Base-by-base conservation (phyloP, 306 rosid genomes). In the Vicia faba region DNA sequence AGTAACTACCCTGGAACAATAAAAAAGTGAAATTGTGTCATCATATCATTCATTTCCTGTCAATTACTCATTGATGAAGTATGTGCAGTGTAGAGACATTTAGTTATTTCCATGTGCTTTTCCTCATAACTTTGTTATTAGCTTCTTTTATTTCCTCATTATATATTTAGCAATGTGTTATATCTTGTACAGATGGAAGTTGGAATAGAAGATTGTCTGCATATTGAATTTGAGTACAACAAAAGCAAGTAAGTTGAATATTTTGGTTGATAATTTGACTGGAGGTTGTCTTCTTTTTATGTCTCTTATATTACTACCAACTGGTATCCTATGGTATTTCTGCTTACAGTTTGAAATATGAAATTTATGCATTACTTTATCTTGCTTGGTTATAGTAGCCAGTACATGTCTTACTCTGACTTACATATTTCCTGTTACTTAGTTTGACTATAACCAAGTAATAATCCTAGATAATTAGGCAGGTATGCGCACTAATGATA, bases 171-270 rank as follows among this genome's bases (percentile, higher is more conserved):
- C 49, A 55, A 74, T 44, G 46, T 62, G 39, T 64, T 57, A 36
- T 70, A 40, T 26, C 57, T 71, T 75, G 64, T 71, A 78, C 89
- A 93, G 99, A 90, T 93, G 99, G 99, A 93, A 81, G 99, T 93
- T 58, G 99, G 99, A 62, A 93, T 93, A 55, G 99, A 93, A 82
- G 99, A 93, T 84, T 93, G 99, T 78, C 91, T 93, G 39, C 99
- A 93, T 76, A 93, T 93, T 44, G 98, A 93, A 78, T 93, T 93
- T 6, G 98, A 93, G 82, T 93, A 93, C 80, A 93, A 93, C 85
- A 93, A 93, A 80, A 91, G 96, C 97, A 91, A 88, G 97, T 88
- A 87, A 75, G 97, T 79, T 68, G 60, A 54, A 55, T 6, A 35
- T 73, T 23, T 73, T 70, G 57, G 20, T 71, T 60, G 75, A 19